Evolutionary conservation across 164 flowering plant genomes (phyloP).

Genomic region (Pachysandra terminalis): DNA sequence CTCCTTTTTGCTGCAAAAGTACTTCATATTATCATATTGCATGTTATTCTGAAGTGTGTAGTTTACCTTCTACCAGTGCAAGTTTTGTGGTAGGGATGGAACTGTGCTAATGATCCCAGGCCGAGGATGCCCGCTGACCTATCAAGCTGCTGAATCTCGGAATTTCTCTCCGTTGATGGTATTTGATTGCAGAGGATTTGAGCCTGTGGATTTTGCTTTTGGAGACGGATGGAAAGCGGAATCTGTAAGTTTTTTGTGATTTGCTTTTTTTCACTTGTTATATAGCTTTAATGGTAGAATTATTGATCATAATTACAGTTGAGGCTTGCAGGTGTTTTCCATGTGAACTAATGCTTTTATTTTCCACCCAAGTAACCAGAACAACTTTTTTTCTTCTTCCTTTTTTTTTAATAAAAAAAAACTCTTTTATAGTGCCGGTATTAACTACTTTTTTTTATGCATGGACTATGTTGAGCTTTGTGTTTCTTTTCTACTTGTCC

Average conservation of each 20-base stretch:
- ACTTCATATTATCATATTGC: too few species aligned
- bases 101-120: slow-evolving; percentile 68
- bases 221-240: slow-evolving; percentile 69
- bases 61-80: slow-evolving; percentile 57
- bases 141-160: slow-evolving; percentile 35
- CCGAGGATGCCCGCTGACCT: slow-evolving; percentile 55
- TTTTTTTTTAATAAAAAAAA: not conserved
- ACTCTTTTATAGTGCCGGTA: not conserved
- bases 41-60: too few species aligned
- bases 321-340: not conserved
- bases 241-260: slow-evolving; percentile 52
- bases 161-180: slow-evolving; percentile 60
- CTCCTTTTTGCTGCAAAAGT: too few species aligned
- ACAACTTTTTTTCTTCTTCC: not conserved
- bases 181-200: slow-evolving; percentile 83
- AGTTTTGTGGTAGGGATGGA: slow-evolving; percentile 83
- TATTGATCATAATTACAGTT: not conserved
- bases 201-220: slow-evolving; percentile 65
- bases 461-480: not conserved
- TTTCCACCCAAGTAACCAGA: not conserved
- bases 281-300: not conserved
- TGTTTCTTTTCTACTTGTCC: not conserved
- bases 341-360: not conserved
- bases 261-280: not conserved
- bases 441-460: not conserved